Percentiles rank a stretch among this genome's conserved stretches.
These are phyloP conservation scores for Neofusicoccum umdonicola DNA, from an alignment of 2,329 filamentous ascomycete genomes.

Conservation along the genomic window DNA sequence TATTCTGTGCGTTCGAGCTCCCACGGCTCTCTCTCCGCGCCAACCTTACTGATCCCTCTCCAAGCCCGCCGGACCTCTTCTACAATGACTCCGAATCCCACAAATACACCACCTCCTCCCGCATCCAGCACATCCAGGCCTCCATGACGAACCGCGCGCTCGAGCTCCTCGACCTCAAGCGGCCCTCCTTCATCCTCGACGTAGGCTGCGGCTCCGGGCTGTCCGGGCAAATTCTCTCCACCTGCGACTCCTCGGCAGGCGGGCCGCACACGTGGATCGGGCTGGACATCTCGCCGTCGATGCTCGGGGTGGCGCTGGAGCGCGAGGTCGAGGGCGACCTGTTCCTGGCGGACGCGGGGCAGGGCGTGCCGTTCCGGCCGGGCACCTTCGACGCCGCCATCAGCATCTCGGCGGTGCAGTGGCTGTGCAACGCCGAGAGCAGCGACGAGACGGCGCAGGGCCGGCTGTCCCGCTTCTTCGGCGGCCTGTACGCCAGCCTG, in stretches of 20 bases:
- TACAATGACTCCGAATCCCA: constrained; percentile 94
- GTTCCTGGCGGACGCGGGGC: constrained; percentile 91
- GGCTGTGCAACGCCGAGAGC: constrained; percentile 94
- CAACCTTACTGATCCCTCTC: constrained; percentile 24
- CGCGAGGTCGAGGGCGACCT: constrained; percentile 90
- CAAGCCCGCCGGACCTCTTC: constrained; percentile 89
- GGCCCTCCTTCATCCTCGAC: constrained; percentile 87
- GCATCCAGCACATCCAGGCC: constrained; percentile 93
- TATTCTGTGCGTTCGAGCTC: constrained; percentile 63
- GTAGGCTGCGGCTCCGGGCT: constrained; percentile 95
- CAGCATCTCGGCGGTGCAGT: constrained; percentile 94
- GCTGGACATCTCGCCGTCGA: constrained; percentile 92
- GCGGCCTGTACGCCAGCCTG: constrained; percentile 82
- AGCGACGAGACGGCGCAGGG: constrained; percentile 79
- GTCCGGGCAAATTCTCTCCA: constrained; percentile 87
- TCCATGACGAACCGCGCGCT: constrained; percentile 93
- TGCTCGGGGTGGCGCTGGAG: constrained; percentile 93
- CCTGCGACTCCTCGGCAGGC: constrained; percentile 65
- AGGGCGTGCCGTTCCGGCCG: constrained; percentile 89
- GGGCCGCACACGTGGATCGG: constrained; percentile 95
- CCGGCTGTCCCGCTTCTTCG: constrained; percentile 81
- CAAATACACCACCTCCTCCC: constrained; percentile 95
- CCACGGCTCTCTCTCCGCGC: not conserved
- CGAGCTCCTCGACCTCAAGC: constrained; percentile 77
- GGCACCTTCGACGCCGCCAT: constrained; percentile 94